phyloP scores from a whole-genome alignment of 352 stramenopile genomes.

The Lagenidium giganteum region DNA sequence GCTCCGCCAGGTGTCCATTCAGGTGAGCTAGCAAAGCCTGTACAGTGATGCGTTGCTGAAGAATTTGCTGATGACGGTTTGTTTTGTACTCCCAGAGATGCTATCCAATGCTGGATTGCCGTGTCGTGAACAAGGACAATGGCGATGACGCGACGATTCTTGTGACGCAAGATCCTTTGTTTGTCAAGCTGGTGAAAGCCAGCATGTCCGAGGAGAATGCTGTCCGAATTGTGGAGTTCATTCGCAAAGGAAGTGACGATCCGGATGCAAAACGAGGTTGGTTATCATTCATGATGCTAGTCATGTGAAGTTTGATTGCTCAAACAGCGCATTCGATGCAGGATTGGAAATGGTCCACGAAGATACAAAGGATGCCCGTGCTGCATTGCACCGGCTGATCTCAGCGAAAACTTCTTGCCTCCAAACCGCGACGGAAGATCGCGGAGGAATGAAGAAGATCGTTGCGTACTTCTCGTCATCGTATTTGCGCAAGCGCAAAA shows the following conservation, averaged over 20 bases:
- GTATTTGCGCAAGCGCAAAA: no score
- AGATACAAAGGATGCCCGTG: slow-evolving; percentile 57
- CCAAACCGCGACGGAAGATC: slow-evolving; percentile 60
- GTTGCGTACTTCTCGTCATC: slow-evolving; percentile 54
- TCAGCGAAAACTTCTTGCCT: slow-evolving; percentile 47
- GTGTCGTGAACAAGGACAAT: slow-evolving; percentile 22
- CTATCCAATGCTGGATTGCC: slow-evolving; percentile 66
- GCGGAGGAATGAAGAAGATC: slow-evolving; percentile 32
- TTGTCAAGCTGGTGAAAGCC: slow-evolving; percentile 55
- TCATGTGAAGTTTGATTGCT: slow-evolving; percentile 2
- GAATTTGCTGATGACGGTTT: background rate
- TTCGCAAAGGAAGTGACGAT: slow-evolving; percentile 48
- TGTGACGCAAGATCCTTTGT: slow-evolving; percentile 59
- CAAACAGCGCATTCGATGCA: slow-evolving; percentile 3
- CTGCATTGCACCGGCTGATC: slow-evolving; percentile 55
- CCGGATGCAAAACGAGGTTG: slow-evolving; percentile 27
- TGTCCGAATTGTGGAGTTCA: slow-evolving; percentile 37
- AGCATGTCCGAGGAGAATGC: slow-evolving; percentile 47
- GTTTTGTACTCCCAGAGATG: slow-evolving; percentile 31
- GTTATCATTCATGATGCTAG: background rate
- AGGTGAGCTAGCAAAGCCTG: slow-evolving; percentile 39
- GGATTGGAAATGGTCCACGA: slow-evolving; percentile 53
- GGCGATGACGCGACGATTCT: slow-evolving; percentile 28
- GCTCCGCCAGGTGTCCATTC: slow-evolving; percentile 68
- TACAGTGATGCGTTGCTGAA: background rate